These are phyloP conservation scores for Phytopythium mirpurense DNA, from an alignment of 352 stramenopile genomes.

Conservation along the genomic window DNA sequence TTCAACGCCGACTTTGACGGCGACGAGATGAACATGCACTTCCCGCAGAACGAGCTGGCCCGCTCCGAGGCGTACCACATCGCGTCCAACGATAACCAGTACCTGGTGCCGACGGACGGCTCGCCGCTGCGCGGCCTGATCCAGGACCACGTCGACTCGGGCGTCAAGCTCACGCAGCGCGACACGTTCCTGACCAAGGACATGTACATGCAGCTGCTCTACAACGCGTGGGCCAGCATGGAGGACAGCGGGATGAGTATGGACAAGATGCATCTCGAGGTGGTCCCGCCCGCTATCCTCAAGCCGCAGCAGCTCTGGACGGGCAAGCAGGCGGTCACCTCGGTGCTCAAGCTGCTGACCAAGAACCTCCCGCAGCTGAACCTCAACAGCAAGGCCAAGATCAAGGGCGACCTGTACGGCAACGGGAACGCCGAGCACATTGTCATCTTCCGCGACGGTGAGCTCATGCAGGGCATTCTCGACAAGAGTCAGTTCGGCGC, in stretches of 20 bases:
- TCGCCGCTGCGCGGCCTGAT: slow-evolving; percentile 98
- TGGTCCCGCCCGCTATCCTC: slow-evolving; percentile 95
- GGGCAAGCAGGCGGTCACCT: slow-evolving; percentile 99
- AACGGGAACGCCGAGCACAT: slow-evolving; percentile 93
- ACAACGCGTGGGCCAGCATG: slow-evolving; percentile 94
- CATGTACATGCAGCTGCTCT: slow-evolving; percentile 98
- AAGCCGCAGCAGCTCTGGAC: slow-evolving; percentile 98
- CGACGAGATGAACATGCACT: slow-evolving; percentile 99
- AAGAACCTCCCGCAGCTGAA: slow-evolving; percentile 88
- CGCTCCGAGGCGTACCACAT: slow-evolving; percentile 97
- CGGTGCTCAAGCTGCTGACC: slow-evolving; percentile 94
- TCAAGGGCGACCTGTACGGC: slow-evolving; percentile 94
- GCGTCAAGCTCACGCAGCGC: slow-evolving; percentile 97
- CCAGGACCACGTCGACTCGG: slow-evolving; percentile 98
- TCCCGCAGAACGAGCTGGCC: slow-evolving; percentile 98
- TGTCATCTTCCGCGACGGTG: slow-evolving; percentile 94
- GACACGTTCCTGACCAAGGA: slow-evolving; percentile 98
- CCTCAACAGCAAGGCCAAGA: slow-evolving; percentile 95
- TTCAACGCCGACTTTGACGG: slow-evolving; percentile 99
- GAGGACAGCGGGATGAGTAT: slow-evolving; percentile 89
- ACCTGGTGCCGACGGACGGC: slow-evolving; percentile 97
- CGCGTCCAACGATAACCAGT: slow-evolving; percentile 97
- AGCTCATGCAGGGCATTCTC: slow-evolving; percentile 96
- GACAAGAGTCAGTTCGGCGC: slow-evolving; percentile 99
- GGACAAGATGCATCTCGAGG: slow-evolving; percentile 90